phyloP scores from a whole-genome alignment of 2,329 filamentous ascomycete species.

The Cladorrhinum sp. region DNA sequence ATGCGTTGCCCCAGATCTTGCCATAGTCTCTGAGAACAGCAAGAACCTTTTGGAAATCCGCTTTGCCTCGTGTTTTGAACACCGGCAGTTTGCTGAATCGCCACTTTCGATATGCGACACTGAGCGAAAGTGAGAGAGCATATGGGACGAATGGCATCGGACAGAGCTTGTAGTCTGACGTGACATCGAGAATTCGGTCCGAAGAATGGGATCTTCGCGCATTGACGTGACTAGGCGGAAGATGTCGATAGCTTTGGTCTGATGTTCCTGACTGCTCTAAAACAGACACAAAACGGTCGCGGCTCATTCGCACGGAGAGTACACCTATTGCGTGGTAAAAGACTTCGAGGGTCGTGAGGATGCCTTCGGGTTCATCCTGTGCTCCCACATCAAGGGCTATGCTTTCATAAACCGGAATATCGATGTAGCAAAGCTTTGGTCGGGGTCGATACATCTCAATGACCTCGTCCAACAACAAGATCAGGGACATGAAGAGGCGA shows the following conservation, averaged over 20 bases:
- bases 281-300: slow-evolving; percentile 27
- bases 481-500: slow-evolving; percentile 53
- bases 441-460: slow-evolving; percentile 59
- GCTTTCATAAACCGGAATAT: slow-evolving; percentile 55
- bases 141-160: slow-evolving; percentile 61
- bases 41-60: slow-evolving; percentile 54
- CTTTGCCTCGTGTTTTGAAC: slow-evolving; percentile 55
- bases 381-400: slow-evolving; percentile 55
- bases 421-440: slow-evolving; percentile 47
- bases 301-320: slow-evolving; percentile 55
- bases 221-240: slow-evolving; percentile 49
- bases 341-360: slow-evolving; percentile 58
- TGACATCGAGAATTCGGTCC: slow-evolving; percentile 55
- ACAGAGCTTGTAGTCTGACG: slow-evolving; percentile 49
- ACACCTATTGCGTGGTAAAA: slow-evolving; percentile 65
- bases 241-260: slow-evolving; percentile 37
- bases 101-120: slow-evolving; percentile 63
- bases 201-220: slow-evolving; percentile 56
- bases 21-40: slow-evolving; percentile 51
- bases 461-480: slow-evolving; percentile 56
- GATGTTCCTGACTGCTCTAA: slow-evolving; percentile 36
- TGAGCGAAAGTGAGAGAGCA: slow-evolving; percentile 58
- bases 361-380: slow-evolving; percentile 45
- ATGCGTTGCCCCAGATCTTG: slow-evolving; percentile 57
- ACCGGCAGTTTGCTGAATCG: slow-evolving; percentile 57